phyloP scores from a whole-genome alignment of 495 filamentous ascomycete genomes.

The Tricharina praecox region DNA sequence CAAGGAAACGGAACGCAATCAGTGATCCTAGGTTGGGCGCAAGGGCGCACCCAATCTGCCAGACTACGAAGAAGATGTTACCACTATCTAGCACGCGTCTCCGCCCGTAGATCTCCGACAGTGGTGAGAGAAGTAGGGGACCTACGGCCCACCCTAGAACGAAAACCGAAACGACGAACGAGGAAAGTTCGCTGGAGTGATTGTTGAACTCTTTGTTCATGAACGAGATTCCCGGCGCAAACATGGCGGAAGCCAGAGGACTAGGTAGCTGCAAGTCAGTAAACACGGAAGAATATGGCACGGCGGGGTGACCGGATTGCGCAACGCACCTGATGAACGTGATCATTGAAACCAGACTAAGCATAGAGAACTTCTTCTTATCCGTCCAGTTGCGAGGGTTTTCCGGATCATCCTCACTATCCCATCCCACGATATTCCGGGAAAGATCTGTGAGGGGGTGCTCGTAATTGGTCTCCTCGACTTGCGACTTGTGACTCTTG shows the following conservation, averaged over 20 bases:
- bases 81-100: slow-evolving; percentile 41
- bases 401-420: slow-evolving; percentile 46
- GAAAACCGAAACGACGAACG: slow-evolving; percentile 40
- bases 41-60: slow-evolving; percentile 54
- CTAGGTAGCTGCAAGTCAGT: slow-evolving; percentile 1
- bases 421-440: slow-evolving; percentile 40
- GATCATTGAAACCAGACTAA: slow-evolving; percentile 41
- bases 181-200: slow-evolving; percentile 29
- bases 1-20: slow-evolving; percentile 48
- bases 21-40: slow-evolving; percentile 40
- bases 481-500: background rate
- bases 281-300: background rate
- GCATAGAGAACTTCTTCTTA: slow-evolving; percentile 51
- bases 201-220: slow-evolving; percentile 39
- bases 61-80: slow-evolving; percentile 51
- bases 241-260: slow-evolving; percentile 47
- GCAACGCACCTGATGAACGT: slow-evolving; percentile 39
- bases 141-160: slow-evolving; percentile 45
- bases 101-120: slow-evolving; percentile 62
- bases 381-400: slow-evolving; percentile 52
- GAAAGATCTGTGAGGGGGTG: slow-evolving; percentile 32
- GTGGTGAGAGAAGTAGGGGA: slow-evolving; percentile 50
- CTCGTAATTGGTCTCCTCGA: background rate
- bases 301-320: background rate
- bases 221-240: slow-evolving; percentile 41